phyloP scores from a whole-genome alignment of 768 basidiomycete species.

The Phaeotremella skinneri region DNA sequence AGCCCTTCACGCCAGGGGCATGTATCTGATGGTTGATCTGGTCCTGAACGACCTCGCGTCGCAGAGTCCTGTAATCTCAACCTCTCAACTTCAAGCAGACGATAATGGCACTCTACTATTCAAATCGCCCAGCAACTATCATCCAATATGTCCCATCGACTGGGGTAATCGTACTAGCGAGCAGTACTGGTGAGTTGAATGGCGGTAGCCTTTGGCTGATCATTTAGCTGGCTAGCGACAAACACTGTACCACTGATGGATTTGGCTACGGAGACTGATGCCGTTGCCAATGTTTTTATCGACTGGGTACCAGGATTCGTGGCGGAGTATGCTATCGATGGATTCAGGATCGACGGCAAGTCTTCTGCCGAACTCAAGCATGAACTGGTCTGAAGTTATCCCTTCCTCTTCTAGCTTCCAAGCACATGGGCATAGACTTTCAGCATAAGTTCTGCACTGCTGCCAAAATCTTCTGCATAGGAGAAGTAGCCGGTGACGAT shows the following conservation, averaged over 20 bases:
- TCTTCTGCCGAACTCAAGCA: neutral
- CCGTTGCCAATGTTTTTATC: slow-evolving; percentile 26
- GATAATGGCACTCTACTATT: slow-evolving; percentile 32
- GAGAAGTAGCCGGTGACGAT: slow-evolving; percentile 34
- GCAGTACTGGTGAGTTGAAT: slow-evolving; percentile 26
- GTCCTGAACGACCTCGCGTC: slow-evolving; percentile 35
- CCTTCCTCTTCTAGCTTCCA: too few relatives aligned
- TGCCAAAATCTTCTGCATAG: slow-evolving; percentile 38
- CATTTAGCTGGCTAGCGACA: slow-evolving; percentile 29
- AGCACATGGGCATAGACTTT: slow-evolving; percentile 36
- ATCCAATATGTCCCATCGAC: slow-evolving; percentile 30
- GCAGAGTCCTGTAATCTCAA: slow-evolving; percentile 20
- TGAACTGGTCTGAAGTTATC: neutral
- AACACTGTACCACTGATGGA: slow-evolving; percentile 36
- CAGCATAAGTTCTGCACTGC: slow-evolving; percentile 32
- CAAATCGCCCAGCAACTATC: slow-evolving; percentile 31
- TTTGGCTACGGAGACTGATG: slow-evolving; percentile 24
- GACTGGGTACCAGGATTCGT: slow-evolving; percentile 30
- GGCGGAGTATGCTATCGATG: slow-evolving; percentile 38
- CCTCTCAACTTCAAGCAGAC: slow-evolving; percentile 19
- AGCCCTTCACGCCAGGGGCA: slow-evolving; percentile 45
- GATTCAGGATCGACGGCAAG: slow-evolving; percentile 28
- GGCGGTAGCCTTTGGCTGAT: neutral
- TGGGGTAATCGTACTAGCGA: slow-evolving; percentile 32
- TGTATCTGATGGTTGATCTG: slow-evolving; percentile 53